phyloP scores from a whole-genome alignment of 1,284 basidiomycete genomes.

The Hypsizygus ulmarius region DNA sequence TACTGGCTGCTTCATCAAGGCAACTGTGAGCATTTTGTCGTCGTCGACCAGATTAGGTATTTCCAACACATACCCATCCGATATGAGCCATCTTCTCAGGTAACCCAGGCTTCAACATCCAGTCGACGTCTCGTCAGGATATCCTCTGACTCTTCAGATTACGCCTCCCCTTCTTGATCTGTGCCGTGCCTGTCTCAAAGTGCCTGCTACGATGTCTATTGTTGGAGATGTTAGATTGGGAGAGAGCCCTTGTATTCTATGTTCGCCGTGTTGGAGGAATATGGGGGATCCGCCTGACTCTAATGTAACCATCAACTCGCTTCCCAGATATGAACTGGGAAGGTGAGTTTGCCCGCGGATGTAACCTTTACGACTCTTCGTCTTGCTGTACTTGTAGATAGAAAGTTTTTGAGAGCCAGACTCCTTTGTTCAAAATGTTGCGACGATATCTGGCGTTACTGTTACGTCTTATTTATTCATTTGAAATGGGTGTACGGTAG shows the following conservation, averaged over 20 bases:
- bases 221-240: constrained; percentile 69
- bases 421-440: too few relatives aligned
- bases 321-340: constrained; percentile 43
- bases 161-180: constrained; percentile 58
- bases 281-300: constrained; percentile 56
- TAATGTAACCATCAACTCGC: constrained; percentile 47
- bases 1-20: constrained; percentile 81
- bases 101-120: constrained; percentile 51
- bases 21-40: constrained; percentile 76
- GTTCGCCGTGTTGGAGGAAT: constrained; percentile 66
- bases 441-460: too few relatives aligned
- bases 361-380: not conserved
- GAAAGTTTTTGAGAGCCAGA: too few relatives aligned
- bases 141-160: constrained; percentile 64
- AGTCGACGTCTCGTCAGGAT: constrained; percentile 52
- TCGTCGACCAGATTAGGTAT: constrained; percentile 72
- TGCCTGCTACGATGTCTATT: constrained; percentile 65
- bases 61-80: constrained; percentile 13
- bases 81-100: not conserved
- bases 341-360: constrained; percentile 16
- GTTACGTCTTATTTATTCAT: too few relatives aligned
- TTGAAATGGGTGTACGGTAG: too few relatives aligned
- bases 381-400: not conserved
- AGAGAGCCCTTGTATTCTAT: constrained; percentile 73
- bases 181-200: constrained; percentile 66